These are phyloP conservation scores for Lupinus albus DNA, from an alignment of 306 rosid genomes.

Conservation along the genomic window DNA sequence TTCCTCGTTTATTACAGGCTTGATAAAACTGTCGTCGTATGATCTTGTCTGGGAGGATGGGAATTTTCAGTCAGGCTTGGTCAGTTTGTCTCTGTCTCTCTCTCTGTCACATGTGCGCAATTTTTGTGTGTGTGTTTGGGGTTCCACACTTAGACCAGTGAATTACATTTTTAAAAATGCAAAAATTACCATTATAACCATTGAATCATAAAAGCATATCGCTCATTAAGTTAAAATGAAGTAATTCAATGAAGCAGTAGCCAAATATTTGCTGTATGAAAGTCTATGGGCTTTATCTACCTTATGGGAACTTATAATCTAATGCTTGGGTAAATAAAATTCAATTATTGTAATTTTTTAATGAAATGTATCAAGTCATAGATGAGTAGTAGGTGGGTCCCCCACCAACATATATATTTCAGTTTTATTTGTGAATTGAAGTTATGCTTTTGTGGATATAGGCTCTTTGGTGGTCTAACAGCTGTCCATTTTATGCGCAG, in stretches of 20 bases:
- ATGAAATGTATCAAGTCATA: not conserved
- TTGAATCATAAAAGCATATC: not conserved
- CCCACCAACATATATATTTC: not conserved
- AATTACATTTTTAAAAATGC: not conserved
- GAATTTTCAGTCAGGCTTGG: constrained; percentile 57
- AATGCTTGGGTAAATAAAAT: not conserved
- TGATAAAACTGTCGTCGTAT: constrained; percentile 51
- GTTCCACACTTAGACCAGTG: not conserved
- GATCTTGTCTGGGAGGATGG: constrained; percentile 77
- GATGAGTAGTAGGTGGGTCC: not conserved
- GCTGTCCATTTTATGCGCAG: constrained; percentile 42
- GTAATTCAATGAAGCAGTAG: not conserved
- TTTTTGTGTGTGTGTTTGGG: not conserved
- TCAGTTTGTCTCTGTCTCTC: not conserved
- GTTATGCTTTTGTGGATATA: constrained; percentile 1
- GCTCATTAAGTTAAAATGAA: not conserved
- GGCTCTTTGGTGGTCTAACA: constrained; percentile 3
- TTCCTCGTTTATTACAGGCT: constrained; percentile 49
- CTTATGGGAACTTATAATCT: not conserved
- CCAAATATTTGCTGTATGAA: not conserved
- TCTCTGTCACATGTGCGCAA: not conserved
- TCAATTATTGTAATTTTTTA: not conserved
- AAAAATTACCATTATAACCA: not conserved
- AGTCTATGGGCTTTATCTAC: not conserved
- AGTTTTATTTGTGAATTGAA: not conserved